Percentiles rank a stretch among this genome's conserved stretches.
These are phyloP conservation scores for Phyllosticta ampelicida DNA, from an alignment of 2,329 filamentous ascomycete species.

Conservation along the genomic window DNA sequence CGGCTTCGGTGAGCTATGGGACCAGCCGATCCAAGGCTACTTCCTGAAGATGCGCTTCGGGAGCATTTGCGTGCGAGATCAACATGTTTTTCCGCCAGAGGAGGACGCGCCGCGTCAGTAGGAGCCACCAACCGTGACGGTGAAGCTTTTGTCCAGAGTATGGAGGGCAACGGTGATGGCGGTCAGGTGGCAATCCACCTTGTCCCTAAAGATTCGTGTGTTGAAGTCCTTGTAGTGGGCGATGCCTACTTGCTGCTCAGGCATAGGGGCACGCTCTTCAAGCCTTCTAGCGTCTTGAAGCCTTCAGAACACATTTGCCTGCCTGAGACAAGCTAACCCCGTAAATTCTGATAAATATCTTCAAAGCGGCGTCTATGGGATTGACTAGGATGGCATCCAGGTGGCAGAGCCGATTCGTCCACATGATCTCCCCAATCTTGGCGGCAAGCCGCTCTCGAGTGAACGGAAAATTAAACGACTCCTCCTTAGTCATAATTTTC, in stretches of 20 bases:
- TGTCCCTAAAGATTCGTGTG: constrained; percentile 62
- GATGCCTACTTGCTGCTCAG: constrained; percentile 64
- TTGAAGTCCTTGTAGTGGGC: constrained; percentile 73
- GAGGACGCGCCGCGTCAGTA: constrained; percentile 67
- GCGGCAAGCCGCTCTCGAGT: constrained; percentile 64
- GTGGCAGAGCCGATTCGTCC: constrained; percentile 58
- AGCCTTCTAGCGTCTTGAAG: constrained; percentile 61
- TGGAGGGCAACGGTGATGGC: constrained; percentile 51
- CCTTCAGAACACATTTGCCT: constrained; percentile 65
- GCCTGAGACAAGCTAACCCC: constrained; percentile 63
- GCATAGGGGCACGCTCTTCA: constrained; percentile 54
- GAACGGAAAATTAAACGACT: constrained; percentile 56
- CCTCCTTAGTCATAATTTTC: constrained; percentile 56
- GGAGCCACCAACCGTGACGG: constrained; percentile 70
- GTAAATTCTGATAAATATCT: constrained; percentile 67
- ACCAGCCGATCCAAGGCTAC: constrained; percentile 56
- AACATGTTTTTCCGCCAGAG: constrained; percentile 75
- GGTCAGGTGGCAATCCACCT: constrained; percentile 59
- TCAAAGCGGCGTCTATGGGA: constrained; percentile 52
- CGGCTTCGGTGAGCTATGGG: constrained; percentile 44
- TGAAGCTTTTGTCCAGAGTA: constrained; percentile 50
- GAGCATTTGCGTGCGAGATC: constrained; percentile 57
- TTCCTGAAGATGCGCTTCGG: constrained; percentile 40
- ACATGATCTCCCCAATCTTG: constrained; percentile 84
- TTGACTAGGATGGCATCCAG: constrained; percentile 62